Conservation (phyloP, 805 yeast species). For the Metschnikowia santaceciliae region DNA sequence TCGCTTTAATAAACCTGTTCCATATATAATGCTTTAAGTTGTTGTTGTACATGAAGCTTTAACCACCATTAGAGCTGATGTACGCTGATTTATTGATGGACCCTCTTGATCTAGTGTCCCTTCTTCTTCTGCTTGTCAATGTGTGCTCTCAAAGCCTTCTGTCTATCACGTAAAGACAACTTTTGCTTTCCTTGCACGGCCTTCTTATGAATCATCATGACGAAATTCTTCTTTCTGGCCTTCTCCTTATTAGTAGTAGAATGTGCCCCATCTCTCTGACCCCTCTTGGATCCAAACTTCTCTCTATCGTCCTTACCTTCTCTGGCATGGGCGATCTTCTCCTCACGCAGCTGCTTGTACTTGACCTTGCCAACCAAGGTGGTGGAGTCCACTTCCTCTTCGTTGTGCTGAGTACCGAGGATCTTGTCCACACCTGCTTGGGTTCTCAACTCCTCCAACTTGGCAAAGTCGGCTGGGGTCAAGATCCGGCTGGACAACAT, state of each 20-base stretch:
- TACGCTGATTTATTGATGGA: not conserved
- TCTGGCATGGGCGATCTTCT: slow-evolving; percentile 76
- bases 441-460: slow-evolving; percentile 78
- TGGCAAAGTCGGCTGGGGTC: slow-evolving; percentile 98
- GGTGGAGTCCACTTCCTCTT: slow-evolving; percentile 80
- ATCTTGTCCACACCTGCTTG: slow-evolving; percentile 83
- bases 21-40: slow-evolving; percentile 7
- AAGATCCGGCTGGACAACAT: slow-evolving; percentile 72
- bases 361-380: slow-evolving; percentile 73
- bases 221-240: slow-evolving; percentile 97
- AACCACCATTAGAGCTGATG: not conserved
- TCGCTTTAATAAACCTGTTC: slow-evolving; percentile 5
- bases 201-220: slow-evolving; percentile 96
- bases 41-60: not conserved
- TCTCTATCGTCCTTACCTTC: slow-evolving; percentile 95
- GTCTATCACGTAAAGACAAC: slow-evolving; percentile 86
- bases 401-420: slow-evolving; percentile 64
- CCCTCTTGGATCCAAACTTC: slow-evolving; percentile 83
- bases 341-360: slow-evolving; percentile 85
- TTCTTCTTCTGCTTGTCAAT: slow-evolving; percentile 87
- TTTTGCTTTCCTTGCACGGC: slow-evolving; percentile 92
- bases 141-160: slow-evolving; percentile 80
- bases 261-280: slow-evolving; percentile 69
- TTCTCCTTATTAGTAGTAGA: slow-evolving; percentile 95
- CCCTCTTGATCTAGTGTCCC: slow-evolving; percentile 44